Percentiles rank a stretch among this genome's conserved stretches.
Conservation (phyloP, 139 green algal genomes). For the Chlamydomonas eustigma region DNA sequence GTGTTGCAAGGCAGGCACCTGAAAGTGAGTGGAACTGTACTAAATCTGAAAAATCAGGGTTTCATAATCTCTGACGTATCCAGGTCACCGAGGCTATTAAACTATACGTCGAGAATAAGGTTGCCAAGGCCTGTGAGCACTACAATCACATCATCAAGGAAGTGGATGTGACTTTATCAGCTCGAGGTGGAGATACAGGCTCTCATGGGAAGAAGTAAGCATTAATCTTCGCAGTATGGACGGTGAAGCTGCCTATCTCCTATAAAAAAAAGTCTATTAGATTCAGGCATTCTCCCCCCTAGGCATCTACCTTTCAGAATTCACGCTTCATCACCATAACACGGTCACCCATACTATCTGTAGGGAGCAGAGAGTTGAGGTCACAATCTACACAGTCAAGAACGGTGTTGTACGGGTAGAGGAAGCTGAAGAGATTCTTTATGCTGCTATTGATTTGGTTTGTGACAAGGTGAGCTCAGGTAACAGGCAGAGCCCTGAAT, state of each 20-base stretch:
- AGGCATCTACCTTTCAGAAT: too few species aligned
- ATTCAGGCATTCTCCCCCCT: too few species aligned
- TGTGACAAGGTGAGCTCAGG: constrained; percentile 56
- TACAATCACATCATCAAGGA: constrained; percentile 50
- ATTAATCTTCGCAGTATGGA: neutral
- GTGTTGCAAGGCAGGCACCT: neutral
- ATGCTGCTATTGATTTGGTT: constrained; percentile 71
- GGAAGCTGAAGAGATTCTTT: constrained; percentile 59
- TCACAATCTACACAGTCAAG: constrained; percentile 68
- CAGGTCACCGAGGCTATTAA: constrained; percentile 68
- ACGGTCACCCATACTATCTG: neutral
- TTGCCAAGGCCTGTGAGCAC: constrained; percentile 40
- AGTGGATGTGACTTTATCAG: constrained; percentile 60
- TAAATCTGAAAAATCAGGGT: neutral
- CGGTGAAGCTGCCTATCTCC: neutral
- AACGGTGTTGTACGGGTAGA: constrained; percentile 71
- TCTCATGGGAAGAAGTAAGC: neutral
- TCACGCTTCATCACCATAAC: neutral
- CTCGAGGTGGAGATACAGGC: constrained; percentile 54
- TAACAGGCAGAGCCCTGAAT: neutral
- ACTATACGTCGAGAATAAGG: constrained; percentile 63
- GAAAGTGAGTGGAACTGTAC: neutral
- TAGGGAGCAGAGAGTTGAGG: constrained; percentile 64
- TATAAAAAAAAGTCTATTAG: too few species aligned
- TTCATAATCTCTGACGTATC: neutral